Evolutionary conservation across 1,139 yeast species (phyloP), one percentile per base, ranked within the genome.

Genomic region (Nakaseomyces nivariensis): DNA sequence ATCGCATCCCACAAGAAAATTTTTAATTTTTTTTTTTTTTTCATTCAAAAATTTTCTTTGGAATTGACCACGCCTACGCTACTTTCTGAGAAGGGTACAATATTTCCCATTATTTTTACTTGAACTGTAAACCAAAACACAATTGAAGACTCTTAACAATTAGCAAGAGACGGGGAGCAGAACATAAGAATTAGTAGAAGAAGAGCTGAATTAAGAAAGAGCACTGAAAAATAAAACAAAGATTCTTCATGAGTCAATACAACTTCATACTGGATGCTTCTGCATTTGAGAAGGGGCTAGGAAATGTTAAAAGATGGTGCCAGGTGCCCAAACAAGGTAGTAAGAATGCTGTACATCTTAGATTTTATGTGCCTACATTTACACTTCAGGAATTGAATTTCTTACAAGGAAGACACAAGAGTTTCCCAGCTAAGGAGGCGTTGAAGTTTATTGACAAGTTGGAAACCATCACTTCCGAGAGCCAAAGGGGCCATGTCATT

Each of bases 221-320:
- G 3, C 22, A 17, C 22, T 17, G 22, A 17, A 17, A 17, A 17
- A 17, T 17, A 17, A 2, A 17, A 17, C 22, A 17, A 17, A 17
- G 22, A 17, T 17, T 17, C 22, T 17, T 17, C 10, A 56, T 54
- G 56, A 52, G 53, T 37, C 54, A 52, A 41, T 60, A 62, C 48
- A 58, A 64, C 49, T 63, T 63, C 49, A 60, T 64, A 22, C 48
- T 64, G 27, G 68, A 64, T 46, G 64, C 67, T 5, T 61, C 66
- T 8, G 58, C 66, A 8, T 59, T 64, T 44, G 66, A 64, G 51
- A 62, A 58, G 47, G 68, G 67, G 22, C 48, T 64, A 37, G 68
- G 68, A 1, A 63, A 63, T 49, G 57, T 64, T 37, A 58, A 58
- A 45, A 56, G 64, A 48, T 64, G 67, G 68, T 58, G 58, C 46